Evolutionary conservation across 2,329 filamentous ascomycete species (phyloP), one percentile per base, ranked within the genome.

Genomic region (Mycocentrospora acerina): DNA sequence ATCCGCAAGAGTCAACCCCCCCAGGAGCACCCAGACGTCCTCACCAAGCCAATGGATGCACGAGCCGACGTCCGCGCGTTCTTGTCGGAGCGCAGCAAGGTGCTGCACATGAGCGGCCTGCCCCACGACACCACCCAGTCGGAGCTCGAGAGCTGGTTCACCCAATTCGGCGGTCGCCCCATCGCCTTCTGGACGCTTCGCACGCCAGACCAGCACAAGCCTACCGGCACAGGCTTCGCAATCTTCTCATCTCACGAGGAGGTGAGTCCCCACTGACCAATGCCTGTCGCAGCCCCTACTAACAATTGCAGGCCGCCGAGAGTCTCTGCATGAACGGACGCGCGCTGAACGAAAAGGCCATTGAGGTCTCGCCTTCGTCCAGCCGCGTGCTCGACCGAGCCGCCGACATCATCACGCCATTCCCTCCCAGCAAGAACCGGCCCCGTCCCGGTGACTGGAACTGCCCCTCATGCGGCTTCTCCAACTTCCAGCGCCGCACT

Each of bases 211-310:
- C 93, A 97, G 73, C 93, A 97, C 73, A 98, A 98, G 77, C 93
- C 93, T n/a, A 98, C 93, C 8, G 93, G 93, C 29, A 95, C 91
- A 37, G 93, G 93, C 37, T 98, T 98, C 70, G 93, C 93, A 33
- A 91, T 98, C 40, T 98, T 98, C 67, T 97, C 93, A 49, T 97
- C 91, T 31, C 93, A 98, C 65, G 93, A 98, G 77, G 93, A 98
- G 84, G 90, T 95, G 75, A 73, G 83, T 42, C 16, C 29, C n/a
- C 42, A 19, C 30, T 29, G 9, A 7, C 0, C 25, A 10, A 10
- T 3, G 24, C 13, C 18, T 15, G 0, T 24, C 13, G 24, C 13
- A n/a, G 7, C 26, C 7, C 15, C 26, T 47, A 34, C 42, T 55
- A 42, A 56, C 48, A 44, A 29, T 18, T 24, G 6, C 47, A 95